Evolutionary conservation across 352 stramenopile genomes (phyloP).

Genomic region (Pseudoperonospora humuli): DNA sequence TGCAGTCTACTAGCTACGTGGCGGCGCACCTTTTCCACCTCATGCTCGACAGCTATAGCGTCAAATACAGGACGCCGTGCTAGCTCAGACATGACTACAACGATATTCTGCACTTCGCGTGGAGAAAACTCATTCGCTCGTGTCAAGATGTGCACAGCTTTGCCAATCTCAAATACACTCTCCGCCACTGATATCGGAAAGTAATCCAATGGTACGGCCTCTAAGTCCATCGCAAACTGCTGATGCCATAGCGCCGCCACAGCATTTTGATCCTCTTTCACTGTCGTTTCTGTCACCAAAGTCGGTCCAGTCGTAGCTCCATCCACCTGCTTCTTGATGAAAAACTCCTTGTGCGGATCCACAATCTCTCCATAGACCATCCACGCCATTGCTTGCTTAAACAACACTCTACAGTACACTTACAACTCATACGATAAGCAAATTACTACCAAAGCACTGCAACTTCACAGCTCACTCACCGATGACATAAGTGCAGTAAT

Average conservation of each 20-base stretch:
- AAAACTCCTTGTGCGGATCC: conserved; percentile 71
- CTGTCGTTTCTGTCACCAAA: neutral
- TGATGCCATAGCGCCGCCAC: conserved; percentile 33
- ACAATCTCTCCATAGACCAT: conserved; percentile 66
- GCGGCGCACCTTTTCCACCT: conserved; percentile 47
- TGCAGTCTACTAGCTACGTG: conserved; percentile 51
- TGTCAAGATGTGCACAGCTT: conserved; percentile 50
- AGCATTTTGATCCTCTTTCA: neutral
- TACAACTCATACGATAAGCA: neutral
- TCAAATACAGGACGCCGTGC: conserved; percentile 38
- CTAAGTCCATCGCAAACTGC: conserved; percentile 44
- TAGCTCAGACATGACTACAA: conserved; percentile 29
- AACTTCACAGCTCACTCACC: conserved; percentile 18
- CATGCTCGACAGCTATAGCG: conserved; percentile 36
- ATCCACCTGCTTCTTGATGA: conserved; percentile 35
- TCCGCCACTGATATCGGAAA: conserved; percentile 50
- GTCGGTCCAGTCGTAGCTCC: neutral
- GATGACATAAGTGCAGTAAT: conserved; percentile 43
- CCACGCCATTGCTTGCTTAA: conserved; percentile 78
- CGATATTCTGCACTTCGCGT: conserved; percentile 41
- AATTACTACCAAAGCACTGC: neutral
- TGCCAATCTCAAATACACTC: conserved; percentile 62
- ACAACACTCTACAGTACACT: conserved; percentile 36
- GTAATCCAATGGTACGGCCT: conserved; percentile 52
- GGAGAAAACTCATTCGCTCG: conserved; percentile 39